Conservation (phyloP, 352 stramenopile genomes). For the Phytophthora melonis region DNA sequence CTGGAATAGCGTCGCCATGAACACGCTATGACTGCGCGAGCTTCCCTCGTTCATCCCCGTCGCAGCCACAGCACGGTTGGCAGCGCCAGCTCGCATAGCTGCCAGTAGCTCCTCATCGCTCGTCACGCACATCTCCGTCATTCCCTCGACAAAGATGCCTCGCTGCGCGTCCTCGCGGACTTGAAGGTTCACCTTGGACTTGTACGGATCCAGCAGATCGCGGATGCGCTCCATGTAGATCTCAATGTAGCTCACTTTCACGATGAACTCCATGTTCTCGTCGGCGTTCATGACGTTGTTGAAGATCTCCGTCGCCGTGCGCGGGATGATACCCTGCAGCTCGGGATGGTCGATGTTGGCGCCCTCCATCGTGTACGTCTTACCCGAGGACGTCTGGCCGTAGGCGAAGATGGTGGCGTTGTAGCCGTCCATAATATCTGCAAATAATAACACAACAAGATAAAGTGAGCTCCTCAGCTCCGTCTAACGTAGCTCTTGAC, state of each 20-base stretch:
- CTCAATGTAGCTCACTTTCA: constrained; percentile 95
- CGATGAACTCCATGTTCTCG: constrained; percentile 94
- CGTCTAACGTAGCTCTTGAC: not conserved
- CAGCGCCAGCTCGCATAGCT: constrained; percentile 82
- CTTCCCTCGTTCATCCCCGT: constrained; percentile 96
- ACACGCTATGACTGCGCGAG: constrained; percentile 92
- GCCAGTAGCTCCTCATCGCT: constrained; percentile 90
- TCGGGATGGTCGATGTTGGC: constrained; percentile 87
- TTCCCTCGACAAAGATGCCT: constrained; percentile 94
- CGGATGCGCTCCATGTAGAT: constrained; percentile 97
- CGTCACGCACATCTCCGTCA: constrained; percentile 94
- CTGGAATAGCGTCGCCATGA: constrained; percentile 92
- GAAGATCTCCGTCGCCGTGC: constrained; percentile 90
- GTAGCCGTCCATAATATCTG: constrained; percentile 93
- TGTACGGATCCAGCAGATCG: constrained; percentile 93
- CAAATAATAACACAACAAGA: constrained; percentile 10
- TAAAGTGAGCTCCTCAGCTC: not conserved
- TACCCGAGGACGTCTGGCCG: constrained; percentile 88
- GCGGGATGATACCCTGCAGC: constrained; percentile 89
- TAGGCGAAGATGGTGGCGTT: constrained; percentile 96
- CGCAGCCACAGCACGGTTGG: constrained; percentile 88
- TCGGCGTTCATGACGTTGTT: constrained; percentile 87
- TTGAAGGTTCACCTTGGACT: constrained; percentile 92
- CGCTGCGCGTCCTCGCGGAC: constrained; percentile 89
- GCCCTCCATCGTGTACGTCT: constrained; percentile 53